Evolutionary conservation across 164 flowering plant species (phyloP), one percentile per base, ranked within the genome.

Genomic region (Pachysandra terminalis): DNA sequence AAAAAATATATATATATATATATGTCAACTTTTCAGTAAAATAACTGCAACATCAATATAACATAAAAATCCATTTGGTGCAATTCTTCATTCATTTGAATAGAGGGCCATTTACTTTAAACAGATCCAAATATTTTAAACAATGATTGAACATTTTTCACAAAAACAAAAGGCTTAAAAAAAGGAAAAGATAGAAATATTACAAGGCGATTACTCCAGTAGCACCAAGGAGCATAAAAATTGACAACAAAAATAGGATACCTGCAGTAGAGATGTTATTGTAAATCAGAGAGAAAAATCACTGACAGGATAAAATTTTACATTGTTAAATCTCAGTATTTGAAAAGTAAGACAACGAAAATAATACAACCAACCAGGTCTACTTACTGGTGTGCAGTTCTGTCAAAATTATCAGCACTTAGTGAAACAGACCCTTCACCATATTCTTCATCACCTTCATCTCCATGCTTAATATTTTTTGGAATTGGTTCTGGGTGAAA

Each of bases 211-310:
- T 81, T 87, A 77, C 99, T 85, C 93, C 91, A 95, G 64, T 65
- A 78, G 78, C 99, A 95, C 99, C 99, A 95, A 56, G 97, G 98
- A 63, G 98, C 99, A 77, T 54, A 95, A 74, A 95, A 95, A 63
- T 95, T 95, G 68, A 95, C 98, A 48, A 89, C 94, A 87, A 90
- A 80, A 81, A 92, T 79, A 5, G 87, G 82, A 79, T 73, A 77
- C 75, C 99, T 95, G 89, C 71, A 78, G 71, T 3, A 72, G 56
- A 49, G 66, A 62, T 65, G 16, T 63, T 26, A 5, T 67, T 4
- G 12, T 59, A n/a, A 67, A 22, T 16, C 32, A 69, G 0, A 45
- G 14, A 37, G 21, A n/a, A n/a, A n/a, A n/a, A n/a, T n/a, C n/a
- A n/a, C n/a, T n/a, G n/a, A n/a, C n/a, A n/a, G n/a, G n/a, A n/a